Conservation (phyloP, 225 moss, liverwort and hornwort species). For the Rhytidiadelphus loreus region DNA sequence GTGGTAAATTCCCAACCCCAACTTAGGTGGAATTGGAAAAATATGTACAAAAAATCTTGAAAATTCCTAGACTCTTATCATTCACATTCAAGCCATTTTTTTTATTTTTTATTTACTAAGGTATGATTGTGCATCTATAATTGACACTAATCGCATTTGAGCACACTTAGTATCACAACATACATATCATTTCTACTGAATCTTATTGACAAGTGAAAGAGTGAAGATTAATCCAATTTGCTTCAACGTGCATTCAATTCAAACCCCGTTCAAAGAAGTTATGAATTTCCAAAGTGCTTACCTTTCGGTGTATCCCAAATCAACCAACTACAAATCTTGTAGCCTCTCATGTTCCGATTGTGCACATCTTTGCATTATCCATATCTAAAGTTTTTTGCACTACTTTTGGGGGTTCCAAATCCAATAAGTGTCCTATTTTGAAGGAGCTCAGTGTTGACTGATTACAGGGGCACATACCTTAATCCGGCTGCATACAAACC, state of each 20-base stretch:
- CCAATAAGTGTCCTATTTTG: background rate
- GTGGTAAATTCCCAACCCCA: accelerated
- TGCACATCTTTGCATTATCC: background rate
- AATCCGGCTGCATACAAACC: background rate
- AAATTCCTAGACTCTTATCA: accelerated
- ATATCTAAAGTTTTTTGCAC: background rate
- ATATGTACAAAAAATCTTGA: background rate
- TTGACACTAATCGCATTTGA: background rate
- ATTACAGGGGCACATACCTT: background rate
- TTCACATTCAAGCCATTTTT: too few relatives aligned
- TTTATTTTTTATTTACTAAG: too few relatives aligned
- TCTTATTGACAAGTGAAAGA: background rate
- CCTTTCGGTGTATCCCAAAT: background rate
- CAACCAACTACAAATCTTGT: background rate
- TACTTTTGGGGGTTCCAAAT: too few relatives aligned
- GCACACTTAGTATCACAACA: accelerated
- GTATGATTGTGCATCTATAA: too few relatives aligned
- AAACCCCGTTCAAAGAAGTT: background rate
- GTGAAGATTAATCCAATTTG: accelerated
- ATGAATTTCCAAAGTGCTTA: background rate
- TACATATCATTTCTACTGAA: background rate
- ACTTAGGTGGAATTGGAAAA: background rate
- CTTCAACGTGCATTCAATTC: background rate
- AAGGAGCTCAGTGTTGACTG: too few relatives aligned
- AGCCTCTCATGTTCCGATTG: accelerated